phyloP scores from a whole-genome alignment of 2,329 filamentous ascomycete species.

The Aspergillus chevalieri region DNA sequence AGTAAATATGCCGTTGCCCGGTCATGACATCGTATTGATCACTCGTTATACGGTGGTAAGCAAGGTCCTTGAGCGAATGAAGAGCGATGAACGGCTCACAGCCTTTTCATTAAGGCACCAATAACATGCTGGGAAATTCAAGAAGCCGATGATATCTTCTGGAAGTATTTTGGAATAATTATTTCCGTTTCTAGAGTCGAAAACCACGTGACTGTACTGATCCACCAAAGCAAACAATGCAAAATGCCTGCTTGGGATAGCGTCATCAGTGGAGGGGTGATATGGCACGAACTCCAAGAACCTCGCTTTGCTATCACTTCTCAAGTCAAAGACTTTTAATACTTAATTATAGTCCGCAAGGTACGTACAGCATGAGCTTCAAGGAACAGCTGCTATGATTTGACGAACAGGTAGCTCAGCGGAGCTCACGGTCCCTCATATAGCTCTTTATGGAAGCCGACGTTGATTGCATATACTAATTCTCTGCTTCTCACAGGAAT shows the following conservation, averaged over 20 bases:
- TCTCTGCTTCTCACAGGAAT: background rate
- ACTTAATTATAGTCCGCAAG: background rate
- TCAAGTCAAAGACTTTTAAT: no score
- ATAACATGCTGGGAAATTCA: no score
- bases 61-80: no score
- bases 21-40: no score
- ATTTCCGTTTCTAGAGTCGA: no score
- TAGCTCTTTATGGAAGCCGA: background rate
- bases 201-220: background rate
- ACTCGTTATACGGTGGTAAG: no score
- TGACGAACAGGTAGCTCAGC: no score
- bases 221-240: slow-evolving; percentile 17
- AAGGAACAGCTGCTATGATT: slow-evolving; percentile 1
- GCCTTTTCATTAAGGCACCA: no score
- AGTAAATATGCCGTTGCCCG: no score
- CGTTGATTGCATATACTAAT: background rate
- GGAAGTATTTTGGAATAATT: no score
- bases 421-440: background rate
- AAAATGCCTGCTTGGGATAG: slow-evolving; percentile 13
- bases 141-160: no score
- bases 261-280: slow-evolving; percentile 13
- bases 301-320: background rate
- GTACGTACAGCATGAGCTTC: background rate
- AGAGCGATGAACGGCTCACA: no score
- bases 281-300: background rate